Percentiles rank a stretch among this genome's conserved stretches.
phyloP scores from a whole-genome alignment of 2,329 filamentous ascomycete species.

The Diplodia sapinea region DNA sequence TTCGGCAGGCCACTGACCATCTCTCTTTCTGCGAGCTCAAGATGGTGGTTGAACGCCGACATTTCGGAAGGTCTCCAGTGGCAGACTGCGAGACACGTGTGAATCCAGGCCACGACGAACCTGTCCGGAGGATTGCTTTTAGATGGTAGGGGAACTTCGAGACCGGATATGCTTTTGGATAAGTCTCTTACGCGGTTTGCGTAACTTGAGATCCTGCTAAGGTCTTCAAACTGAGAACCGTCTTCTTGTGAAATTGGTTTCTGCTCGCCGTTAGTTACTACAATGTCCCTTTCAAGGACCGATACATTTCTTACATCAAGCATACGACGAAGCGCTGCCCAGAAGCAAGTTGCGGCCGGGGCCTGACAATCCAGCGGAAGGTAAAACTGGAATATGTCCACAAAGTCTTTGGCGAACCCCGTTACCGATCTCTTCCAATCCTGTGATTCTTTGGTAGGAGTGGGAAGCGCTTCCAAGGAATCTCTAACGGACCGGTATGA shows the following conservation, averaged over 20 bases:
- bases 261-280: background rate
- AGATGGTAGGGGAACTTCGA: constrained; percentile 3
- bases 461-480: background rate
- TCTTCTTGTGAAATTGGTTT: background rate
- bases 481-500: background rate
- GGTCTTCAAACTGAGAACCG: background rate
- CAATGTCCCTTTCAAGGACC: background rate
- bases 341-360: background rate
- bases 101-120: constrained; percentile 20
- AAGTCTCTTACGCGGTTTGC: constrained; percentile 1
- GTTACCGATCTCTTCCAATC: background rate
- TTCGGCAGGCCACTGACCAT: background rate
- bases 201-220: background rate
- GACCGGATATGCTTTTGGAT: constrained; percentile 3
- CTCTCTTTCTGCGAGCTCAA: background rate
- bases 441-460: background rate
- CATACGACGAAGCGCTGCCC: constrained; percentile 1
- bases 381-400: constrained; percentile 6
- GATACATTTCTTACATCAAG: background rate
- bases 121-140: constrained; percentile 7
- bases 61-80: constrained; percentile 5
- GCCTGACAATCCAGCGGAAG: constrained; percentile 10
- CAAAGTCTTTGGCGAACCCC: background rate
- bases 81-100: constrained; percentile 16
- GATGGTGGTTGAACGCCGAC: constrained; percentile 3